Evolutionary conservation across 257 asterid species (phyloP), one percentile per base, ranked within the genome.

Genomic region (Solanum sejunctum): DNA sequence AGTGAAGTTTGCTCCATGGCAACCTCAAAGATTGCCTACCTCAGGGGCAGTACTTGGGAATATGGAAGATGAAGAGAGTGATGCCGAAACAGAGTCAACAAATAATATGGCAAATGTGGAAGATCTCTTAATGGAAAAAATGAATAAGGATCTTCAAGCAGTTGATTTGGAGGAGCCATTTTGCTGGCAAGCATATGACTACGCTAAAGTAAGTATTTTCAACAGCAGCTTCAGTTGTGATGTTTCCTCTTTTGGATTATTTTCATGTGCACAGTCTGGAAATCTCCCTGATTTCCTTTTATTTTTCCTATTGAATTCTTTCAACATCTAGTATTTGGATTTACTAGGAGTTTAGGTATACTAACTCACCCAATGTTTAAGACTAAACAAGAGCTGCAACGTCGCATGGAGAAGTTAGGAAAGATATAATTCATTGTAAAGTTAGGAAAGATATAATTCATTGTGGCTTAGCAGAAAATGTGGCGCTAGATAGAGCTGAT

Each of bases 91-190:
- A 3, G 99, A 94, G 83, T 86, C 95, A 5, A 89, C 85, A 85
- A 91, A 85, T 81, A 89, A 91, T 87, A 86, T 88, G 90, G 93
- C 87, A 70, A 96, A 93, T 78, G 93, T 96, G 84, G 99, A 96
- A 90, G 98, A 96, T 87, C 88, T 92, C 81, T 91, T 94, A 58
- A 87, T 89, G 92, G 97, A 93, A 89, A 96, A 93, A 90, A 95
- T 93, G 97, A 92, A 81, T 85, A 96, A 91, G 94, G 93, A 91
- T 89, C 98, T 96, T 88, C 95, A 92, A 89, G 95, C 97, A 80
- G 99, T 89, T 83, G 98, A 94, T 86, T 92, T 95, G 67, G 99
- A 94, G 84, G 98, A 96, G 86, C 99, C 98, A 86, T 95, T 96
- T 89, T 93, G 92, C 90, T 95, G 99, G 98, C 94, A 93, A 86